A percentile compares a stretch with the other conserved stretches of the same genome.
These are phyloP conservation scores for Citrus mangshanensis DNA, from an alignment of 345 rosid genomes.

Conservation along the genomic window DNA sequence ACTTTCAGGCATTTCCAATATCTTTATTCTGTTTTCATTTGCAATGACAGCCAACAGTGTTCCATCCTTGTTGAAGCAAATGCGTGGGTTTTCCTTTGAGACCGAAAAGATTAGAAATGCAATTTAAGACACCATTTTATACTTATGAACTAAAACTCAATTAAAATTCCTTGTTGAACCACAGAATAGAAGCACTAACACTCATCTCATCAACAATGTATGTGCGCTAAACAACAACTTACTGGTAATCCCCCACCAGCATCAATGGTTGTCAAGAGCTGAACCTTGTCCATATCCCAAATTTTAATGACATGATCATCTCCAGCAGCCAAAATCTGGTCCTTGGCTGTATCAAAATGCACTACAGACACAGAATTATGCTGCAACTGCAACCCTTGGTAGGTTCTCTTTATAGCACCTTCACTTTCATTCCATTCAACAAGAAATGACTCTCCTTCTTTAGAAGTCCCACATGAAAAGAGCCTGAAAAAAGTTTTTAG, in stretches of 20 bases:
- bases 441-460: neutral
- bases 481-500: neutral
- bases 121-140: constrained; percentile 1
- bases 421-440: neutral
- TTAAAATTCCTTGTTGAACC: constrained; percentile 1
- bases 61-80: constrained; percentile 46
- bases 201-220: neutral
- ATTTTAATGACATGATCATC: constrained; percentile 34
- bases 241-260: constrained; percentile 41
- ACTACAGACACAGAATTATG: constrained; percentile 22
- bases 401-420: constrained; percentile 18
- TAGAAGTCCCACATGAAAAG: neutral
- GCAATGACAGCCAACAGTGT: constrained; percentile 42
- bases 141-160: neutral
- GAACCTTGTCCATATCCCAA: constrained; percentile 37
- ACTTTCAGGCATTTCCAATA: constrained; percentile 21
- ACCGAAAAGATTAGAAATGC: neutral
- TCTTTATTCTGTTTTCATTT: constrained; percentile 37
- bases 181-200: neutral
- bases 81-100: constrained; percentile 35
- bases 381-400: constrained; percentile 34
- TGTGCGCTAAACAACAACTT: constrained; percentile 15
- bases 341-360: constrained; percentile 26
- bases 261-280: constrained; percentile 31
- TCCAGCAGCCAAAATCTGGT: constrained; percentile 36